Percentiles rank a stretch among this genome's conserved stretches.
phyloP scores from a whole-genome alignment of 1,284 basidiomycete genomes.

The Microstroma glucosiphilum region DNA sequence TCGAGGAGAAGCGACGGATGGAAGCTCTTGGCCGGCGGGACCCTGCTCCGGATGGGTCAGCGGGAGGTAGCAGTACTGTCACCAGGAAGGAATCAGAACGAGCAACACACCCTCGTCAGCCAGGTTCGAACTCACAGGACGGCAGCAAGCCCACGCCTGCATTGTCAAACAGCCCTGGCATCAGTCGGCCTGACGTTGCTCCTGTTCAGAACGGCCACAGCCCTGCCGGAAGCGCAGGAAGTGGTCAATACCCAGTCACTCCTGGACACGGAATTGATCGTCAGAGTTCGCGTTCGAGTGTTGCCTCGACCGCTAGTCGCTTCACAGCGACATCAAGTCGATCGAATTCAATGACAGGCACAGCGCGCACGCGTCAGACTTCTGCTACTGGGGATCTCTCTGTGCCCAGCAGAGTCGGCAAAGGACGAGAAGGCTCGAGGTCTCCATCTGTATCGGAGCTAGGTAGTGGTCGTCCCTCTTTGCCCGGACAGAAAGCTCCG shows the following conservation, averaged over 20 bases:
- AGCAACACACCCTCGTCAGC: not conserved
- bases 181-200: not conserved
- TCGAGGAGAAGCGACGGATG: constrained; percentile 6
- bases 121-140: not conserved
- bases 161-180: too few relatives aligned
- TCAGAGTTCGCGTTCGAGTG: not conserved
- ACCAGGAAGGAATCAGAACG: not conserved
- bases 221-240: not conserved
- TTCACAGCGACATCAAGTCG: not conserved
- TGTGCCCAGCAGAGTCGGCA: too few relatives aligned
- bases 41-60: not conserved
- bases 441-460: constrained; percentile 1
- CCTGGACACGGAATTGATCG: not conserved
- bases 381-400: not conserved
- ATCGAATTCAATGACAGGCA: not conserved
- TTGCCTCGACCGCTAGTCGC: not conserved
- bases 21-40: not conserved
- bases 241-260: not conserved
- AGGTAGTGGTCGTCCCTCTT: not conserved
- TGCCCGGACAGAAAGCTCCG: constrained; percentile 10
- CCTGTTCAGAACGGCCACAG: not conserved
- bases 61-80: not conserved
- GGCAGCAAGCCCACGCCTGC: not conserved
- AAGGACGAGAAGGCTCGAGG: not conserved
- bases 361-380: not conserved